These are phyloP conservation scores for Collybiopsis confluens DNA, from an alignment of 768 basidiomycete species.

Conservation along the genomic window DNA sequence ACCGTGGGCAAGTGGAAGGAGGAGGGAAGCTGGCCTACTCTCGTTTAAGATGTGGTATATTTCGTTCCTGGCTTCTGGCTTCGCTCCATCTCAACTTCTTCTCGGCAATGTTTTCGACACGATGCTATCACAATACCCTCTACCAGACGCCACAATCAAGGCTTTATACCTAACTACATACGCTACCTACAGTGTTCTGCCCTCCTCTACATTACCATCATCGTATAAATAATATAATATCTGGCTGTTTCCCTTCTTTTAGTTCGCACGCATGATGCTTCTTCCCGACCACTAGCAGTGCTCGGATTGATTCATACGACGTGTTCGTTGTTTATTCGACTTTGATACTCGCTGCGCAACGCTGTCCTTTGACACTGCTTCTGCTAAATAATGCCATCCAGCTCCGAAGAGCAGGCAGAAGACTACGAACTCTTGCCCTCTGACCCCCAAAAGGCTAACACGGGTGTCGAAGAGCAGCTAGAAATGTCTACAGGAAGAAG, in stretches of 20 bases:
- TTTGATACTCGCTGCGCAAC: neutral
- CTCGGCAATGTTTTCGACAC: conserved; percentile 7
- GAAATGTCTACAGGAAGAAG: conserved; percentile 30
- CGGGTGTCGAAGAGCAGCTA: conserved; percentile 22
- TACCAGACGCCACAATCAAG: neutral
- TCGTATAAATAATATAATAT: neutral
- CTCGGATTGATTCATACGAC: neutral
- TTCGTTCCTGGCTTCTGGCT: neutral
- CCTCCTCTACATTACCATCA: neutral
- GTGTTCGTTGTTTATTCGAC: neutral
- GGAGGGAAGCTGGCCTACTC: conserved; percentile 57
- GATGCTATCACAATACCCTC: neutral
- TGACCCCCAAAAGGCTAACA: conserved; percentile 8
- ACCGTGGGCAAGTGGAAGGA: conserved; percentile 78
- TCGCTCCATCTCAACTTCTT: neutral
- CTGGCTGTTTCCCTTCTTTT: neutral
- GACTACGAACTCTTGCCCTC: conserved; percentile 15
- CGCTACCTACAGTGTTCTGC: neutral
- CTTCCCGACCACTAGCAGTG: neutral
- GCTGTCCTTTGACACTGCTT: neutral
- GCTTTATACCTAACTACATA: conserved; percentile 7
- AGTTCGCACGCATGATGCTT: conserved; percentile 1
- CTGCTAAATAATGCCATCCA: conserved; percentile 1
- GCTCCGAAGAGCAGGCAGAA: conserved; percentile 5
- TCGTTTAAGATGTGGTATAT: neutral